Base-by-base conservation (phyloP, 2,329 filamentous ascomycete genomes). In the Septoria linicola region DNA sequence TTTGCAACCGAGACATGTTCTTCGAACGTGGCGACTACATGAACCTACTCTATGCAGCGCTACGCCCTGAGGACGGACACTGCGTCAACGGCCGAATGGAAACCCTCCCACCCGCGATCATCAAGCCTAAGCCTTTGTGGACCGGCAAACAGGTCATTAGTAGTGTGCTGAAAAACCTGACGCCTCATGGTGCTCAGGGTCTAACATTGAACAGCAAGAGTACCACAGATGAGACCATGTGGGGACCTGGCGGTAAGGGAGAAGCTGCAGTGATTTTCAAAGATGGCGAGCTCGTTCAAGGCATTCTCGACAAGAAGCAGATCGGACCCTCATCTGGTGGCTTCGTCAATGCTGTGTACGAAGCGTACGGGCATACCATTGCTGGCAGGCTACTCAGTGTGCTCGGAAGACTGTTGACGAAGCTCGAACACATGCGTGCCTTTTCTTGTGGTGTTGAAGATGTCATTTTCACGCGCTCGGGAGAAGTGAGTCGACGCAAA, bases 361-460 rank as follows among this genome's bases (percentile, higher is more conserved):
- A 99, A 66, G 83, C 91, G 1, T 96, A 96, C 66, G 93, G 95
- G 2, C 87, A 93, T 51, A 86, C 85, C 13, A 80, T 87, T 57
- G 92, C 93, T 16, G 92, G 93, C 27, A 89, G 89, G 66, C 76
- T 96, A 8, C 81, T 99, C 47, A 95, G 90, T 75, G 87, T 92
- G 61, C 78, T 99, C 49, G 93, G 93, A 47, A 84, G 93, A 50
- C 78, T 99, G 20, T 74, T 99, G 57, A 99, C 93, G 0, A 87
- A 91, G 64, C 86, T 91, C 59, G 78, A 97, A 54, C 88, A 93
- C 66, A 95, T 96, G 84, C 82, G 91, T 44, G 93, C 92, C 1
- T 97, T 97, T 69, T 93, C 89, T 59, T 99, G 93, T 70, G 95
- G 95, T 68, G 96, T 99, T 72, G 92, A 99, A 64, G 95, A 99